phyloP scores from a whole-genome alignment of 2,329 filamentous ascomycete species.

The Curvularia hawaiiensis region DNA sequence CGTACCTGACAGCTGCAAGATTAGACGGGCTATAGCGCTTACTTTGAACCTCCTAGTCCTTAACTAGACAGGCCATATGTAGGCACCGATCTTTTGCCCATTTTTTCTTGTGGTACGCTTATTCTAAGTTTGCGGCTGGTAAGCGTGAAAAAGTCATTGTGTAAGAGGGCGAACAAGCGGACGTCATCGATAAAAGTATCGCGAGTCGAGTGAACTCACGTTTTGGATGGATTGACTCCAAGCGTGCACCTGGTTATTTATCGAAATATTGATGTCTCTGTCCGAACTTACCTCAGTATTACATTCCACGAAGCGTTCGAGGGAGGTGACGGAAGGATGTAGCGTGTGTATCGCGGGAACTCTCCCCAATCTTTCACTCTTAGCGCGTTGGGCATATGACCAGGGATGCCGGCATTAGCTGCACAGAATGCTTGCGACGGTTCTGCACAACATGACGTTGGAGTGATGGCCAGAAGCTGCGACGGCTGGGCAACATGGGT shows the following conservation, averaged over 20 bases:
- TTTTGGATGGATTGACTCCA: too few species aligned
- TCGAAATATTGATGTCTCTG: background rate
- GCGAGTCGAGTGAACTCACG: background rate
- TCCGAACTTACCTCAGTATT: background rate
- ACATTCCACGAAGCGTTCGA: background rate
- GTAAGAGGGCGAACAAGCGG: background rate
- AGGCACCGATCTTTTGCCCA: background rate
- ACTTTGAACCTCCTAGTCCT: background rate
- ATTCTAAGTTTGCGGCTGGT: background rate
- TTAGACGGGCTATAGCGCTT: background rate
- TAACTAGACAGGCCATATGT: background rate
- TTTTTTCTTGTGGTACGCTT: constrained; percentile 7
- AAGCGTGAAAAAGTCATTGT: background rate
- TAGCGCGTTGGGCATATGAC: background rate
- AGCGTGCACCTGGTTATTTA: background rate
- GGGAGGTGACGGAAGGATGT: background rate
- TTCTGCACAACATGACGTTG: constrained; percentile 12
- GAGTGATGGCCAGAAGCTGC: constrained; percentile 6
- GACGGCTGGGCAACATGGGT: constrained; percentile 9
- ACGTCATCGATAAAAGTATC: background rate
- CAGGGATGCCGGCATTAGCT: constrained; percentile 1
- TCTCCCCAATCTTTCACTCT: constrained; percentile 3
- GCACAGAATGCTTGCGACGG: constrained; percentile 11
- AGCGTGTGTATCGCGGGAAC: constrained; percentile 7
- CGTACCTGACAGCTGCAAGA: constrained; percentile 15